Conservation (phyloP, 2,329 filamentous ascomycete species). For the Metarhizium album region DNA sequence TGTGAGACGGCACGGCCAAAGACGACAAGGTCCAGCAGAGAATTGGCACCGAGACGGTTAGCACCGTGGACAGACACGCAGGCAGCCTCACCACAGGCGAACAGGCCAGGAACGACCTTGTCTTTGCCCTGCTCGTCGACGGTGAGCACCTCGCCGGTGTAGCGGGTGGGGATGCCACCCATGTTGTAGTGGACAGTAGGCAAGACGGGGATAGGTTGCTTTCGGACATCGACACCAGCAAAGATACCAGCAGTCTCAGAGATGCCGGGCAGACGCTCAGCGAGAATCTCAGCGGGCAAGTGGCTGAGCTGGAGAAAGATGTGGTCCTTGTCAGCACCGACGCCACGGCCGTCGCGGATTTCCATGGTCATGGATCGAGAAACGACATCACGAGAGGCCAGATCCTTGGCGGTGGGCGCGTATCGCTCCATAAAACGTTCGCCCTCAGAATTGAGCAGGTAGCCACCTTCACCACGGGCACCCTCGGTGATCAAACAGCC, state of each 20-base stretch:
- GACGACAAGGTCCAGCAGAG: conserved; percentile 90
- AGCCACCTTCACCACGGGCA: conserved; percentile 94
- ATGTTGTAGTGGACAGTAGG: conserved; percentile 99
- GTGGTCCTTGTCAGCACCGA: conserved; percentile 94
- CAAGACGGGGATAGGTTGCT: conserved; percentile 92
- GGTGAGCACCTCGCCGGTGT: conserved; percentile 91
- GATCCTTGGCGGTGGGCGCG: conserved; percentile 93
- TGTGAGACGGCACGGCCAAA: conserved; percentile 96
- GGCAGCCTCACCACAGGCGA: conserved; percentile 92
- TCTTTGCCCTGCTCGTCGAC: conserved; percentile 79
- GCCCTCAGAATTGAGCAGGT: conserved; percentile 93
- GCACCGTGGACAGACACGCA: conserved; percentile 97
- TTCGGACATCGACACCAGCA: conserved; percentile 89
- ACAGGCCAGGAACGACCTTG: conserved; percentile 87
- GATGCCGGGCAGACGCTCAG: conserved; percentile 95
- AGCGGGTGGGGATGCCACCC: conserved; percentile 96
- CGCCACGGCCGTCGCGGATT: conserved; percentile 94
- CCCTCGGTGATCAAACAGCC: conserved; percentile 97
- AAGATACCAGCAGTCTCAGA: conserved; percentile 98
- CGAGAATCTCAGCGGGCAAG: conserved; percentile 80
- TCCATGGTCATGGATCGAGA: conserved; percentile 97
- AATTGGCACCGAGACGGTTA: conserved; percentile 97
- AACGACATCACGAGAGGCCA: conserved; percentile 91
- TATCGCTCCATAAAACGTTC: conserved; percentile 99
- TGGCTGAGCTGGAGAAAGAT: conserved; percentile 98